Base-by-base conservation (phyloP, 106 monocot genomes). In the Dactylorhiza incarnata region DNA sequence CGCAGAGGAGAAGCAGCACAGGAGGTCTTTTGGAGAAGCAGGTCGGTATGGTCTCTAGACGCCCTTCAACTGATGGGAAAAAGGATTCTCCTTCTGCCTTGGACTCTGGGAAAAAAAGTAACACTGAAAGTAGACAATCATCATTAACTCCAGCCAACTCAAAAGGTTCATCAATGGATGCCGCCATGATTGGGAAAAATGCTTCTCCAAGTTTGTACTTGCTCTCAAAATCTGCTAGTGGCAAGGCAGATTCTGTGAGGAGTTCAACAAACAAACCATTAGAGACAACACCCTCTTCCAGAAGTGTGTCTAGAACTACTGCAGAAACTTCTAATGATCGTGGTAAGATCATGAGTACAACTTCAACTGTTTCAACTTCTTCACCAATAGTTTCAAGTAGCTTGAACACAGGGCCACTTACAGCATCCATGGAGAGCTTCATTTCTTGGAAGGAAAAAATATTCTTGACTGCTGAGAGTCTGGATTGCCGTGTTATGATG, bases 401-500 rank as follows among this genome's bases (percentile, higher is more conserved):
- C 77, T 71, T 75, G 23, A 93, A 85, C 66, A 66, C 53, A 19
- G 82, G 82, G 20, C 85, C 79, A 43, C 52, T 78, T 7, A 78
- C 86, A 45, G 73, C 86, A 23, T 89, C 95, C 13, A 68, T 75
- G 10, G 84, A 88, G 25, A 89, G 79, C 82, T 76, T 72, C 85
- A 43, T 48, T 86, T 56, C 72, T 78, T 13, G 73, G 78, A 22
- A 74, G 83, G 74, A 91, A 73, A 79, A 99, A 85, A 68, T 65
- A 71, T 49, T 56, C 67, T 25, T 83, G 11, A 78, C 89, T 85
- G 50, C 78, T 29, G 86, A 89, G 16, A 82, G 82, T 65, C 77
- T 79, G 44, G 90, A 91, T 83, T 85, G 86, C 72, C 88, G 83
- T 10, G 75, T 91, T 51, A 87, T 87, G 73, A 91, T 97, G 93